Conservation (phyloP, 768 basidiomycete species). For the Agaricus subrufescens region DNA sequence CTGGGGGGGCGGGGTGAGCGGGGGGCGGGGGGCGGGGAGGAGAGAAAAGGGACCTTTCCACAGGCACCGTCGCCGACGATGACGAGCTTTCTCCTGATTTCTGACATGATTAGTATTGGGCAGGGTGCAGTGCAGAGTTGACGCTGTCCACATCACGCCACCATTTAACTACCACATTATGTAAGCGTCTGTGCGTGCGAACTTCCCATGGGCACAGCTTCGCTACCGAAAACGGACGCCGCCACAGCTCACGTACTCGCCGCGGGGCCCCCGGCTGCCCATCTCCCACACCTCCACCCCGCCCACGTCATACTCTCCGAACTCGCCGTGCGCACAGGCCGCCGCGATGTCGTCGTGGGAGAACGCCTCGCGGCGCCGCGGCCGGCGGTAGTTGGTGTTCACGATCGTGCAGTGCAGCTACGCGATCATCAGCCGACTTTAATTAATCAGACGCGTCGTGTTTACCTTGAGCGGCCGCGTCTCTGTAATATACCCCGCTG, state of each 20-base stretch:
- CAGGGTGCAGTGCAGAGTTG: constrained; percentile 7
- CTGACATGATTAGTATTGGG: constrained; percentile 61
- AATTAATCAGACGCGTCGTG: background rate
- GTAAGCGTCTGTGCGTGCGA: constrained; percentile 12
- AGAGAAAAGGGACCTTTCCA: constrained; percentile 61
- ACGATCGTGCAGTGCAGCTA: constrained; percentile 49
- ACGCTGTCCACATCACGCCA: constrained; percentile 10
- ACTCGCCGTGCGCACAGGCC: constrained; percentile 17
- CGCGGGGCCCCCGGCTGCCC: constrained; percentile 61
- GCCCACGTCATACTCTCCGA: constrained; percentile 50
- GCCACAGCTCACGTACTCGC: constrained; percentile 54
- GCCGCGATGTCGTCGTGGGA: constrained; percentile 30
- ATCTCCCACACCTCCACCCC: constrained; percentile 67
- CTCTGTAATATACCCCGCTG: constrained; percentile 37
- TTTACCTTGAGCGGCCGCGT: constrained; percentile 46
- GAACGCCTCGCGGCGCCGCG: constrained; percentile 28
- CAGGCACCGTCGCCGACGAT: constrained; percentile 99
- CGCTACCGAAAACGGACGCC: constrained; percentile 22
- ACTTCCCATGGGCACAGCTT: background rate
- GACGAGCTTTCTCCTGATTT: constrained; percentile 98
- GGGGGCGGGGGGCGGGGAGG: background rate
- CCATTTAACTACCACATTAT: constrained; percentile 9
- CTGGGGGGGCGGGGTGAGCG: constrained; percentile 27
- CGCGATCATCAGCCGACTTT: background rate
- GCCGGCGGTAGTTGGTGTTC: constrained; percentile 42